Conservation (phyloP, 2,329 filamentous ascomycete species). For the Microthyrium microscopicum region DNA sequence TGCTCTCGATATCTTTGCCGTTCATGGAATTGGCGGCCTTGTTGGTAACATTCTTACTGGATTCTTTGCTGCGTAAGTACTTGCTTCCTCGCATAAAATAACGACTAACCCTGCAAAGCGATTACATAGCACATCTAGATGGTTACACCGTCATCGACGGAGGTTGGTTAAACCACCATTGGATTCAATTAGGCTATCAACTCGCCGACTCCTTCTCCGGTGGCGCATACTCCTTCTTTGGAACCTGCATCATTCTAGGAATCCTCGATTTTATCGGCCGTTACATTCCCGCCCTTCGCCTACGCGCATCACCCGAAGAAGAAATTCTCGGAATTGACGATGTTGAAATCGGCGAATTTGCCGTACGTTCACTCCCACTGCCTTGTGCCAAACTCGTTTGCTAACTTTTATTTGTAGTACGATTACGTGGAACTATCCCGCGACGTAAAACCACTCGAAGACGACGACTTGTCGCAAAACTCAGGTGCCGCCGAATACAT, state of each 20-base stretch:
- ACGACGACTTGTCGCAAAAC: conserved; percentile 13
- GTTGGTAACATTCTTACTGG: conserved; percentile 66
- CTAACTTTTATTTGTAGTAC: conserved; percentile 32
- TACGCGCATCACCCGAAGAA: conserved; percentile 59
- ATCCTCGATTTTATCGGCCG: conserved; percentile 51
- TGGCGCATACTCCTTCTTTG: conserved; percentile 59
- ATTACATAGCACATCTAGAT: conserved; percentile 72
- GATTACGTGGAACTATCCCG: conserved; percentile 76
- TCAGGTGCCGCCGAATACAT: conserved; percentile 12
- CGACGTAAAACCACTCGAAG: conserved; percentile 38
- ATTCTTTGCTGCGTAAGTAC: conserved; percentile 62
- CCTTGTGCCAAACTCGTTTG: conserved; percentile 4
- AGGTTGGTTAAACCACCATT: conserved; percentile 72
- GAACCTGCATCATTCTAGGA: conserved; percentile 57
- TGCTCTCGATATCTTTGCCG: conserved; percentile 75
- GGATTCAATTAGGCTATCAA: conserved; percentile 70
- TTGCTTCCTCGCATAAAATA: not conserved
- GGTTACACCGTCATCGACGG: conserved; percentile 49
- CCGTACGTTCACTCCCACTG: conserved; percentile 29
- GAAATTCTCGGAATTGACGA: conserved; percentile 79
- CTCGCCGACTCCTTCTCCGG: conserved; percentile 66
- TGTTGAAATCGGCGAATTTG: conserved; percentile 81
- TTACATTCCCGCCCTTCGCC: conserved; percentile 55
- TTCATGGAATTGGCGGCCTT: conserved; percentile 61
- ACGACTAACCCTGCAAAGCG: too few relatives aligned